Percentiles rank a stretch among this genome's conserved stretches.
These are phyloP conservation scores for Pseudonectria buxi DNA, from an alignment of 2,329 filamentous ascomycete species.

Conservation along the genomic window DNA sequence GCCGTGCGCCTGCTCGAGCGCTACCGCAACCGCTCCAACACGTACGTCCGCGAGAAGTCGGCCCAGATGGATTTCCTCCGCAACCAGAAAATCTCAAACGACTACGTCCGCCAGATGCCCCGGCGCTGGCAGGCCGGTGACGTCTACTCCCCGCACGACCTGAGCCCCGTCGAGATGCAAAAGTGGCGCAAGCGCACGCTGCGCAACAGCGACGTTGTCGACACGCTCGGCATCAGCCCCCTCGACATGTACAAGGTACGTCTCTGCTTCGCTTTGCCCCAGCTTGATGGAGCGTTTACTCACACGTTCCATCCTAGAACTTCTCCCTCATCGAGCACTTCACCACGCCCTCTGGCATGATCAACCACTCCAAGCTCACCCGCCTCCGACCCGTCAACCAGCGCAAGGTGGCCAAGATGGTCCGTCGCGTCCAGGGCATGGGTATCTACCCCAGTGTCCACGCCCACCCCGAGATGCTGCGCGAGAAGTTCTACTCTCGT, in stretches of 20 bases:
- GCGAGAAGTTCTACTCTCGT: slow-evolving; percentile 29
- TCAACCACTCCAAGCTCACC: slow-evolving; percentile 68
- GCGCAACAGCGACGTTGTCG: slow-evolving; percentile 65
- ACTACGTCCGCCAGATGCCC: slow-evolving; percentile 57
- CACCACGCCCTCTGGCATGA: slow-evolving; percentile 76
- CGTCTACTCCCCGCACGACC: slow-evolving; percentile 83
- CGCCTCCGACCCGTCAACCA: slow-evolving; percentile 85
- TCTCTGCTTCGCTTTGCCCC: too few relatives aligned
- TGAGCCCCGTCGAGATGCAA: slow-evolving; percentile 68
- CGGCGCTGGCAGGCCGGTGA: slow-evolving; percentile 73
- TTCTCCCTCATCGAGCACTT: slow-evolving; percentile 88
- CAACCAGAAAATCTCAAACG: slow-evolving; percentile 36
- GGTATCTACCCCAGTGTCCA: slow-evolving; percentile 91
- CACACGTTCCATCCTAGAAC: slow-evolving; percentile 54
- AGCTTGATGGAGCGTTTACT: too few relatives aligned
- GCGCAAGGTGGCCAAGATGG: slow-evolving; percentile 85
- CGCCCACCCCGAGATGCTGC: slow-evolving; percentile 75
- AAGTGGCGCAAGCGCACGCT: slow-evolving; percentile 65
- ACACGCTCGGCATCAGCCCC: slow-evolving; percentile 72
- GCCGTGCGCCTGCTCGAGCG: slow-evolving; percentile 23
- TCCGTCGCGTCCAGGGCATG: slow-evolving; percentile 79
- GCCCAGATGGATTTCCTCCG: slow-evolving; percentile 31
- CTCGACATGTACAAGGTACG: slow-evolving; percentile 78
- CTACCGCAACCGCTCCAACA: slow-evolving; percentile 15
- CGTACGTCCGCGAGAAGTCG: slow-evolving; percentile 22